These are phyloP conservation scores for Styphnolobium japonicum DNA, from an alignment of 306 rosid genomes.

Conservation along the genomic window DNA sequence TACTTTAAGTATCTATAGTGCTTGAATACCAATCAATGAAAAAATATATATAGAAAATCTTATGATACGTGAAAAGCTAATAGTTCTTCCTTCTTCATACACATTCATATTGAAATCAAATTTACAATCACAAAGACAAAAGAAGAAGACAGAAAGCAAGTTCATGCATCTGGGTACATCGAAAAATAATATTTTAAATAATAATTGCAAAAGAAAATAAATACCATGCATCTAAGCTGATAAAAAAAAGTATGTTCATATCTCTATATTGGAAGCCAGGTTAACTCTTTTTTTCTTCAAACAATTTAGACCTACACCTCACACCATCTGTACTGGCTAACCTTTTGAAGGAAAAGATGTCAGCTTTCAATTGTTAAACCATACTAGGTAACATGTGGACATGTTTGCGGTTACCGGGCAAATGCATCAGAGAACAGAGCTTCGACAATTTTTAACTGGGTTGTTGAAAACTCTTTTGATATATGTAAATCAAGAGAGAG, in stretches of 20 bases:
- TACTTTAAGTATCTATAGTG: background rate
- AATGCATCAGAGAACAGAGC: background rate
- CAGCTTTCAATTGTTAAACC: constrained; percentile 15
- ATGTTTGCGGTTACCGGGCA: background rate
- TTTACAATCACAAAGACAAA: background rate
- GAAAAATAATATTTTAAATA: background rate
- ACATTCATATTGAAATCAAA: constrained; percentile 1
- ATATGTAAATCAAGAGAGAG: background rate
- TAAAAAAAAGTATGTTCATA: background rate
- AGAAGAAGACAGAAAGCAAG: background rate
- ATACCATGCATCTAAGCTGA: background rate
- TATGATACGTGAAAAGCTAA: background rate
- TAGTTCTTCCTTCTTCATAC: background rate
- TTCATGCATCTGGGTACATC: background rate
- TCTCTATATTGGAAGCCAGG: background rate
- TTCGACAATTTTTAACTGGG: background rate
- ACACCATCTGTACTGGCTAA: background rate
- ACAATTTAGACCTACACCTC: background rate
- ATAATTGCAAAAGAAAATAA: background rate
- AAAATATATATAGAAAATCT: background rate
- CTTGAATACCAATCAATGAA: background rate
- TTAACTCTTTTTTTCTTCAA: background rate
- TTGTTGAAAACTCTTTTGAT: constrained; percentile 4
- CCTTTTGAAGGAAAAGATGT: background rate
- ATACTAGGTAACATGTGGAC: background rate